Conservation (phyloP, 2,329 filamentous ascomycete species). For the Cladophialophora immunda region DNA sequence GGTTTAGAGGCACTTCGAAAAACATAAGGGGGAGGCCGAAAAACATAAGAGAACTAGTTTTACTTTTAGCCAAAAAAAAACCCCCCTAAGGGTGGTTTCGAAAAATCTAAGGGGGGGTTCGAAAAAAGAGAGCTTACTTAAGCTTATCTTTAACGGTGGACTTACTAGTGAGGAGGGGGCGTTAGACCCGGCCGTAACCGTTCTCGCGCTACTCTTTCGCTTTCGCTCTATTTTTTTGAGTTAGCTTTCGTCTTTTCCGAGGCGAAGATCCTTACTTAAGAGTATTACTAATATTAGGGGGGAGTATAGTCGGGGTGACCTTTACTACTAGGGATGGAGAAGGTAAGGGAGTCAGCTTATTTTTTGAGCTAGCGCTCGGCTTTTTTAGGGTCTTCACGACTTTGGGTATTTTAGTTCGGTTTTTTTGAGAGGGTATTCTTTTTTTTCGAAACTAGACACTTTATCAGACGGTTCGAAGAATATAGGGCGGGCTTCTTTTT, state of each 20-base stretch:
- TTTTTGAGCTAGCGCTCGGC: not conserved
- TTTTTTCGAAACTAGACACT: not conserved
- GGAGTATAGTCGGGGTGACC: too few species aligned
- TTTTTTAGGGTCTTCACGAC: not conserved
- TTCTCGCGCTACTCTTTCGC: not conserved
- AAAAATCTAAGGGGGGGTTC: too few species aligned
- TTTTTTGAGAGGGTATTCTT: not conserved
- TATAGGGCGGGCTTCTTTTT: too few species aligned
- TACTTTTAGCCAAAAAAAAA: not conserved
- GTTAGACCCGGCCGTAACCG: not conserved
- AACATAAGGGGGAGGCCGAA: not conserved
- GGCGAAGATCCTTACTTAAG: not conserved
- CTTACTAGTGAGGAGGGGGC: not conserved
- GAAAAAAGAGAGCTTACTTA: not conserved
- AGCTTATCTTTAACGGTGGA: not conserved
- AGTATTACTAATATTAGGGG: too few species aligned
- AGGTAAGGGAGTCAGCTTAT: too few species aligned
- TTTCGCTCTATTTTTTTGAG: not conserved
- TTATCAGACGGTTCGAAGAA: too few species aligned
- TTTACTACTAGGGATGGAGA: too few species aligned
- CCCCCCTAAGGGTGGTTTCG: too few species aligned
- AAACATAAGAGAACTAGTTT: not conserved
- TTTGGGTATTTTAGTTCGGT: not conserved
- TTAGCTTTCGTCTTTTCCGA: not conserved
- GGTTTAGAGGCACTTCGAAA: not conserved